Base-by-base conservation (phyloP, 768 basidiomycete species). In the Suillus clintonianus region DNA sequence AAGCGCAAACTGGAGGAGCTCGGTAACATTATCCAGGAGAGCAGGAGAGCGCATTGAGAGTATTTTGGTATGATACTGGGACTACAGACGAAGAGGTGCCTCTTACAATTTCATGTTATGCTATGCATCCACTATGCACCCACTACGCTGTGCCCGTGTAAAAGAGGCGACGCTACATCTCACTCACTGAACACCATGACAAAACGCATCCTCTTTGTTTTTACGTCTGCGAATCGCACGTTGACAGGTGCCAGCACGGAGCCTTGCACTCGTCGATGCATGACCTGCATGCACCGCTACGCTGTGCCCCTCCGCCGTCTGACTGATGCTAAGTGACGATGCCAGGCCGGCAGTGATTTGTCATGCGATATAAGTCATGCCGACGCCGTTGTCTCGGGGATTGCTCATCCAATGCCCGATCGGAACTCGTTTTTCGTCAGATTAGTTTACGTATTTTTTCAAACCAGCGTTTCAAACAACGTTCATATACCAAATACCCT, bases 1-100 rank as follows among this genome's bases (percentile, higher is more conserved):
- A 99, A 99, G 84, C 90, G 95, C 83, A 99, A 99, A 87, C 80
- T 99, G 76, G 97, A 99, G 81, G 97, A 99, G 82, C 88, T 99
- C 70, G 83, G 89, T 65, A 87, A 74, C 61, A 88, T 98, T 76
- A 97, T 99, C 83, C 91, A 92, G 83, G 92, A 94, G 86, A 92
- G 90, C 84, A 89, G 92, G 83, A 84, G 92, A 81, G 83, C 87
- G 43, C 84, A 85, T 76, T 85, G 74, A 74, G 62, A 39, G 27
- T 5, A 37, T 51, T 37, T 43, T 39, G 19, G n/a, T 64, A 37
- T 48, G 39, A 37, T 30, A n/a, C n/a, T n/a, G n/a, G n/a, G n/a
- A 11, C 30, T 58, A 8, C 24, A 22, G 61, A 41, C 39, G 63
- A 64, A 19, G 48, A 45, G 37, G 14, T 43, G 48, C 45, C 51